Evolutionary conservation across 129 eudicot species (phyloP).

Genomic region (Artemisia argyi): DNA sequence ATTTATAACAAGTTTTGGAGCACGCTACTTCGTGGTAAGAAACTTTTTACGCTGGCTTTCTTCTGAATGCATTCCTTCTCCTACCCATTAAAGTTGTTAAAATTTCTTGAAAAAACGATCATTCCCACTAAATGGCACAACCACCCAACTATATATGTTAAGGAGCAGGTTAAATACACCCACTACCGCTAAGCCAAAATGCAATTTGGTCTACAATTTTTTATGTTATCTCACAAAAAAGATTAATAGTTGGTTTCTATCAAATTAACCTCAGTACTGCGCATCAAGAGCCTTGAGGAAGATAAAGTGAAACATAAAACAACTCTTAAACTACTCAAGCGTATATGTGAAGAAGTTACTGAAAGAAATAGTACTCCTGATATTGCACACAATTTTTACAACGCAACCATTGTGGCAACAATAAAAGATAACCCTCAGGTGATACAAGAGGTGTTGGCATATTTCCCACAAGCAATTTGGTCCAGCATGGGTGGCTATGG

Average conservation of each 20-base stretch:
- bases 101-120: too few species aligned
- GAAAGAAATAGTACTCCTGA: not conserved
- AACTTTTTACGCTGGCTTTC: not conserved
- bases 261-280: not conserved
- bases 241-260: too few species aligned
- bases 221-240: too few species aligned
- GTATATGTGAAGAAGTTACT: not conserved
- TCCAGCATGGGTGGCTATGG: not conserved
- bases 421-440: conserved; percentile 17
- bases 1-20: not conserved
- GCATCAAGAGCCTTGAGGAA: not conserved
- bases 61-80: too few species aligned
- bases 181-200: too few species aligned
- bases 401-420: conserved; percentile 14
- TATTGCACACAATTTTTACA: not conserved
- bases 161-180: too few species aligned
- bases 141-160: too few species aligned
- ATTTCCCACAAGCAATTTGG: conserved; percentile 29
- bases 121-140: too few species aligned
- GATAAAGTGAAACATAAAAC: not conserved
- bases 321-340: not conserved
- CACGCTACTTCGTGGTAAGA: not conserved
- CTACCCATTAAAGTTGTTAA: too few species aligned
- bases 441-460: conserved; percentile 19
- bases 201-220: too few species aligned